Evolutionary conservation across 805 yeast genomes (phyloP), one percentile per base, ranked within the genome.

Genomic region (Pichia pseudocactophila): DNA sequence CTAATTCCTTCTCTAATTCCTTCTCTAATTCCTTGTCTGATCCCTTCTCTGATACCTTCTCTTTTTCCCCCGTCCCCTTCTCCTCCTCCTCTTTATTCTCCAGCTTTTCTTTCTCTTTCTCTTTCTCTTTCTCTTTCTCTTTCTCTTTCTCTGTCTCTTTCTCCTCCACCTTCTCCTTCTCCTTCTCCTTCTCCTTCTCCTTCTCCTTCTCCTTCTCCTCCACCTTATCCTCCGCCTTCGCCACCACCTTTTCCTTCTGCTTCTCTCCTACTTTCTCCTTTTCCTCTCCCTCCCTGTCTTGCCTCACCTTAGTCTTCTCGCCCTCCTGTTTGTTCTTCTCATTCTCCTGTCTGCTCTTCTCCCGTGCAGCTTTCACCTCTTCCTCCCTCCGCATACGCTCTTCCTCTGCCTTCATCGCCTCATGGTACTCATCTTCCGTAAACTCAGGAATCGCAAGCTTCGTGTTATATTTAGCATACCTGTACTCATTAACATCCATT

Each of bases 401-500:
- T 26, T 48, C 47, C 28, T 52, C 34, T 11, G 43, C 49, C 25
- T 47, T 42, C 33, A 80, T 68, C 43, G 70, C 70, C 31, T 62
- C 57, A 1, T 71, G 66, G 50, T 76, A 88, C 22, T 80, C 84
- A 7, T 65, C 72, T 45, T 80, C 81, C 30, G 72, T 61, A 53
- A 90, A 74, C 2, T 67, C 67, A 0, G 96, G 96, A 3, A 90
- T 70, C 36, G 79, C 80, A 25, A 85, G 62, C 28, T 69, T 69
- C 2, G 78, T 78, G 58, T 85, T 80, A 61, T 75, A 88, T 58
- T 83, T 83, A 30, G 82, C 84, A 64, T 82, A 92, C 36, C 73
- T 64, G 54, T 84, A 83, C 25, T 42, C 43, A 3, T 42, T 42
- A 9, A 42, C 35, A 34, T 46, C 51, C 18, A 43, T 62, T 65